Percentiles rank a stretch among this genome's conserved stretches.
These are phyloP conservation scores for Mucor plumbeus DNA, from an alignment of 371 early-diverging fungal species.

Conservation along the genomic window DNA sequence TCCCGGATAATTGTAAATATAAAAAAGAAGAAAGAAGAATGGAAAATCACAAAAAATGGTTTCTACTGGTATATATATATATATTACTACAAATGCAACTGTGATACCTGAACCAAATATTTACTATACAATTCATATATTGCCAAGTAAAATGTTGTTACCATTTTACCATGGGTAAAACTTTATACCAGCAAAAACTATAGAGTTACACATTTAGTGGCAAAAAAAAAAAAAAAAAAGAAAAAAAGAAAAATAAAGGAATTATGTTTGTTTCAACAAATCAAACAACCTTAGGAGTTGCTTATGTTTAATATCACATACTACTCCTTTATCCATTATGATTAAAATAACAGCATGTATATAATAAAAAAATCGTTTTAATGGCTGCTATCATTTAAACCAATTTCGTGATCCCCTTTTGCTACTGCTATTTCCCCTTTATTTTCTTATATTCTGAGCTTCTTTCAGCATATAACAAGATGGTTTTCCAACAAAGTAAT, in stretches of 20 bases:
- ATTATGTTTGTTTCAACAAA: too few relatives aligned
- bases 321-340: too few relatives aligned
- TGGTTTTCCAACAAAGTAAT: conserved; percentile 9
- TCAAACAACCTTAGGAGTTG: too few relatives aligned
- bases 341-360: too few relatives aligned
- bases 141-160: neutral
- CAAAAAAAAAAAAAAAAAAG: neutral
- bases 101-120: neutral
- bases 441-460: neutral
- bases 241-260: too few relatives aligned
- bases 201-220: too few relatives aligned
- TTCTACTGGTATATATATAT: neutral
- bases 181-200: neutral
- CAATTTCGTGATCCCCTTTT: neutral
- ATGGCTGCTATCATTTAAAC: too few relatives aligned
- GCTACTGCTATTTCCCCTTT: neutral
- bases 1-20: too few relatives aligned
- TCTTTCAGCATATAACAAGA: neutral
- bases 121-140: neutral
- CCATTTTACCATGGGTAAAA: neutral
- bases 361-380: too few relatives aligned
- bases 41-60: neutral
- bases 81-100: neutral
- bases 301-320: too few relatives aligned
- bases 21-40: neutral